Base-by-base conservation (phyloP, 192 early-diverging fungal genomes). In the Allomyces javanicus region DNA sequence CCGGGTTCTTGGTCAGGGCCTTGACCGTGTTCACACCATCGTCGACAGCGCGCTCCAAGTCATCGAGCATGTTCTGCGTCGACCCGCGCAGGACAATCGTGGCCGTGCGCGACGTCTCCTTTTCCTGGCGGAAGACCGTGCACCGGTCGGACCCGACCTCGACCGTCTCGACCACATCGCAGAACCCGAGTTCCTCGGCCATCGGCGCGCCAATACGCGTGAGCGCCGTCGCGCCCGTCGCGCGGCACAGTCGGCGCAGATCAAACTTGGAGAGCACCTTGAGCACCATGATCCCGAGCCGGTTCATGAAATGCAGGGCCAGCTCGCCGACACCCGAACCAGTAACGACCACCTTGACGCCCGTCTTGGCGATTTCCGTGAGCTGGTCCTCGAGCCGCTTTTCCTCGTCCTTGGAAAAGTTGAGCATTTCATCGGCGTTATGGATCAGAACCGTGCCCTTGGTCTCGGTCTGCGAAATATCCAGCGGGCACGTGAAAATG, bases 361-460 rank as follows among this genome's bases (percentile, higher is more conserved):
- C 91, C 19, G 93, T 83, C 67, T 91, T 91, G 65, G 87, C 88
- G 69, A 98, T 76, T 75, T 94, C 90, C 75, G 86, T 84, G 74
- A 96, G 84, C 22, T 74, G 79, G 65, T 78, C 80, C 77, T 95
- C 93, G 69, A 98, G 80, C 69, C 90, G 88, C 67, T 79, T 78
- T 76, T 98, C 95, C 76, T 98, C 95, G 65, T 87, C 95, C 76
- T 92, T 92, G 63, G 86, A 89, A 75, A 96, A 98, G 73, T 89
- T 86, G 25, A 96, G 80, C 95, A 98, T 96, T 73, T 96, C 95
- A 64, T 82, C 76, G 61, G 95, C 95, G 74, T 88, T 95, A 72
- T 93, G 87, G 75, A 98, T 90, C 73, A 98, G 81, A 62, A 98
- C 95, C 21, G 95, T 98, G 63, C 95, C 95, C 85, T 98, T 98